Conservation (phyloP, 441 rosid species). For the Syzygium malaccense region DNA sequence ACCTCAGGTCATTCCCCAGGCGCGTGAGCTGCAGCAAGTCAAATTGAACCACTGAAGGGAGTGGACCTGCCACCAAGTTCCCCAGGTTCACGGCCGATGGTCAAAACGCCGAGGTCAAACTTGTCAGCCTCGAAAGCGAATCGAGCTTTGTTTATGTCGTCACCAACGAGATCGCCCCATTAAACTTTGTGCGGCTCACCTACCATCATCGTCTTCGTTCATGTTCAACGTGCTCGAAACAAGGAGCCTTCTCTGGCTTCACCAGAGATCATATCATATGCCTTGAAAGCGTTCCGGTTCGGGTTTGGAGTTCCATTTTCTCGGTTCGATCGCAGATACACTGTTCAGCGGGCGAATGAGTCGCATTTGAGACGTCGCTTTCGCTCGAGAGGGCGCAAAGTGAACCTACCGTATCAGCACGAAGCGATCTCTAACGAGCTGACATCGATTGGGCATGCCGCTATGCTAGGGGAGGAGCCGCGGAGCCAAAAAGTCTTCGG, state of each 20-base stretch:
- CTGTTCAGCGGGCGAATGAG: rapidly evolving
- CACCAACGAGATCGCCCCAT: neutral
- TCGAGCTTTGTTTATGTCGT: neutral
- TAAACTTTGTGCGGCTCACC: rapidly evolving
- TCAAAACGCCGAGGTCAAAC: neutral
- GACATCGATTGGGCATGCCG: neutral
- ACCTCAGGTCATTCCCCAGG: neutral
- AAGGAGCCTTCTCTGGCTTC: neutral
- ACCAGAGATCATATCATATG: rapidly evolving
- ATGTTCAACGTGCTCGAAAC: neutral
- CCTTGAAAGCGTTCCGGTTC: rapidly evolving
- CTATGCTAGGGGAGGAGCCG: neutral
- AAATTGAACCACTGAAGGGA: neutral
- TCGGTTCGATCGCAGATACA: rapidly evolving
- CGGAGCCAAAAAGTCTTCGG: neutral
- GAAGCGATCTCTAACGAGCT: neutral
- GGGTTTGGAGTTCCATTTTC: neutral
- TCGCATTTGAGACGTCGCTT: rapidly evolving
- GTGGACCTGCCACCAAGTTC: neutral
- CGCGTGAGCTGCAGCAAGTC: neutral
- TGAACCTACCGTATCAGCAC: neutral
- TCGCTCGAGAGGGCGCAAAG: neutral
- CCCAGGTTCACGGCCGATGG: neutral
- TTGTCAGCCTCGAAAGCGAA: neutral
- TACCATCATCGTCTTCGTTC: neutral